Evolutionary conservation across 768 basidiomycete species (phyloP), one percentile per base, ranked within the genome.

Genomic region (Suillus fuscotomentosus): DNA sequence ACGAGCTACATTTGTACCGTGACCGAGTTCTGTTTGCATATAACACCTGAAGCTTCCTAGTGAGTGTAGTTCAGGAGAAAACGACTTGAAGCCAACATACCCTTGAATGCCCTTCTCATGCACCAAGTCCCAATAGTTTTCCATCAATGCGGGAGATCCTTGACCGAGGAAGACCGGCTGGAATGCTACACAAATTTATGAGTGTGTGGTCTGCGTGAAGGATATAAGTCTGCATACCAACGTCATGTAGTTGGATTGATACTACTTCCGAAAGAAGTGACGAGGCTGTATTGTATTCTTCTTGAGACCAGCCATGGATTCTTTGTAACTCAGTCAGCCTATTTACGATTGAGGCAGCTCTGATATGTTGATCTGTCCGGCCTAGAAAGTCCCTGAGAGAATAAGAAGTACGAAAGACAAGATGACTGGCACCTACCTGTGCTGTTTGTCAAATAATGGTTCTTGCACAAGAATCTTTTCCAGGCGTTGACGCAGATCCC

Each of bases 21-120:
- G 92, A 0, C 84, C 91, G 6, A 92, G 86, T 69, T 93, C 91
- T 0, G 91, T 92, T 70, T 93, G 89, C 38, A 90, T 76, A 74
- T 91, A 91, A 65, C 87, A 89, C 2, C 88, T 79, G n/a, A 27
- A 42, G n/a, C 13, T 43, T 8, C 62, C 14, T 27, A 41, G n/a
- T 22, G 38, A 36, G 31, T 20, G 11, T 41, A 13, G 17, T 41
- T 41, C 24, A 20, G 1, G 31, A 11, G 1, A 34, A n/a, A 13
- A 7, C 31, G 20, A 41, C 10, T 27, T 24, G 63, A 64, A 60
- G 42, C 34, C 55, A 47, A 22, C 31, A 48, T 69, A 78, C 74
- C 83, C 91, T 5, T 90, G 73, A 66, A 92, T 87, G 1, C 84
- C 90, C 8, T 83, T 83, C 39, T 81, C 77, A 2, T 79, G 68